Conservation (phyloP, 768 basidiomycete genomes). For the Clathrus columnatus region DNA sequence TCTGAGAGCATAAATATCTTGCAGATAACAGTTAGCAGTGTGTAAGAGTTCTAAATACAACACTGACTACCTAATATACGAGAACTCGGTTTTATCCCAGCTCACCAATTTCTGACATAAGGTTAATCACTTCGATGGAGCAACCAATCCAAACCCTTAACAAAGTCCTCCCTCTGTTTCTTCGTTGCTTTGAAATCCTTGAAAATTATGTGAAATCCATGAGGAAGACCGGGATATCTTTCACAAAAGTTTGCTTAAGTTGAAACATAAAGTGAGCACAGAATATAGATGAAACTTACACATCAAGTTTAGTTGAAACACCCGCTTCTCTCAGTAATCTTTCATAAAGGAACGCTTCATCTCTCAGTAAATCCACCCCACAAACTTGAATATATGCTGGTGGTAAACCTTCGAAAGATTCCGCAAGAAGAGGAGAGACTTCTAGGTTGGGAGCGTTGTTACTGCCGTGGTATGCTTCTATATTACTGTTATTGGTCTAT, state of each 20-base stretch:
- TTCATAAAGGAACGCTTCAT: conserved; percentile 22
- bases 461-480: too few species aligned
- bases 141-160: conserved; percentile 17
- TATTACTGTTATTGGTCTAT: too few species aligned
- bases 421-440: conserved; percentile 17
- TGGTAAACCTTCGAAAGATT: conserved; percentile 16
- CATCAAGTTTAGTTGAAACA: conserved; percentile 17
- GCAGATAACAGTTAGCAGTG: background rate
- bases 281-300: conserved; percentile 12
- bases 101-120: too few species aligned
- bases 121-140: too few species aligned
- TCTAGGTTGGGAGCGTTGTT: background rate
- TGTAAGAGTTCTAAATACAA: too few species aligned
- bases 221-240: background rate
- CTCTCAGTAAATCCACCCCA: conserved; percentile 20
- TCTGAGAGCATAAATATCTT: too few species aligned
- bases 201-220: conserved; percentile 10
- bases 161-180: conserved; percentile 14
- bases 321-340: conserved; percentile 17
- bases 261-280: background rate
- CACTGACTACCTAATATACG: too few species aligned
- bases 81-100: too few species aligned
- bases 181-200: conserved; percentile 9
- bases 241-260: background rate
- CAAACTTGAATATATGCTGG: conserved; percentile 19